Evolutionary conservation across 495 filamentous ascomycete genomes (phyloP), one percentile per base, ranked within the genome.

Genomic region (Friedmanniomyces endolithicus): DNA sequence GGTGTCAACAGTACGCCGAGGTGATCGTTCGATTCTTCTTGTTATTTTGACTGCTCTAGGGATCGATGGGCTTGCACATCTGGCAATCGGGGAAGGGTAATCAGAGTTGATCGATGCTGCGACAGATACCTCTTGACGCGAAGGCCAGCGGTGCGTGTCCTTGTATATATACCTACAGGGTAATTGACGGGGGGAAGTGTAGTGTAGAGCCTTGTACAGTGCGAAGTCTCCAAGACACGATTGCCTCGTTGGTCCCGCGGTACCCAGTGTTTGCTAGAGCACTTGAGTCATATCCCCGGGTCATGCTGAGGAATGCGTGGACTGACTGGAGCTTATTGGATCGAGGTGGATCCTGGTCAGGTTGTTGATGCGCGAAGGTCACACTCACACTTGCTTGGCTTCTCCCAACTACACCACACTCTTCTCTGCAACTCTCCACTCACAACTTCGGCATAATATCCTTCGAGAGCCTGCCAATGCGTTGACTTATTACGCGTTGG

Each of bases 1-100:
- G 34, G 29, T 20, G 34, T 45, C 16, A 50, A 50, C 34, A 51
- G 54, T 50, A 56, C 54, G 39, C 54, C 54, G 22, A 14, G 54
- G 24, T 56, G 48, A 56, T 11, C 14, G 24, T 47, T 11, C 16
- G 24, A 17, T 50, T 16, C 29, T 31, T 50, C 6, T 33, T 31
- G 2, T 33, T 33, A 2, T 31, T 6, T 8, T 47, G 3, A 9
- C 17, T 23, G 44, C 23, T 22, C 11, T 50, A 50, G 19, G 44
- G 23, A 4, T 24, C 6, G 17, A 9, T 47, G 44, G 44, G 44
- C 14, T 19, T 41, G 37, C 16, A 41, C 37, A 41, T 4, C 37
- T 6, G 37, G 37, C 37, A 14, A 6, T 41, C 6, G 17, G 37
- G 37, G 6, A 6, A 6, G 37, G 4, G 37, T 41, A 14, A 19